Percentiles rank a stretch among this genome's conserved stretches.
Conservation (phyloP, 805 yeast genomes). For the Kurtzmaniella cleridarum region DNA sequence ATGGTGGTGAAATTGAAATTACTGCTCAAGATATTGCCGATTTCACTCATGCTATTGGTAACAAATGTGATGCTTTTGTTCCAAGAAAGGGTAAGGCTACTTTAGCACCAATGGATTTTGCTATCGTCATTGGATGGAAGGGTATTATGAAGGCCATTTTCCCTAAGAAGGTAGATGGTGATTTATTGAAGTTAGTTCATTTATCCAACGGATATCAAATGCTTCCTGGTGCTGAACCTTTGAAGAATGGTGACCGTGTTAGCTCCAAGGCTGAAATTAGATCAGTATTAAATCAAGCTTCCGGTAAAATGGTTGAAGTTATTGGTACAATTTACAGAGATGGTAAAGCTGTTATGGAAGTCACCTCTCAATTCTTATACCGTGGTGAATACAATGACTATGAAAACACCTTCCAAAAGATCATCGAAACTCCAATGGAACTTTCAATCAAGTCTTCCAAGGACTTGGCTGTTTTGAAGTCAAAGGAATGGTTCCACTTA, state of each 20-base stretch:
- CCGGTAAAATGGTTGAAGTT: slow-evolving; percentile 95
- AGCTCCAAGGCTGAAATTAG: slow-evolving; percentile 77
- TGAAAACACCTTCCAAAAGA: slow-evolving; percentile 87
- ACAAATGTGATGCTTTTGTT: slow-evolving; percentile 94
- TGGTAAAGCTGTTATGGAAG: slow-evolving; percentile 82
- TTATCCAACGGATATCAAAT: slow-evolving; percentile 90
- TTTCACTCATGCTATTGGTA: slow-evolving; percentile 95
- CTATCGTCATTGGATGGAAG: slow-evolving; percentile 97
- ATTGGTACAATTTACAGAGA: slow-evolving; percentile 81
- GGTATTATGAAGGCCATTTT: slow-evolving; percentile 97
- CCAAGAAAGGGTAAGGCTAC: slow-evolving; percentile 78
- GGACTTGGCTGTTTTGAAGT: slow-evolving; percentile 87
- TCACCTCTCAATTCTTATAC: slow-evolving; percentile 91
- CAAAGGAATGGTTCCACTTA: slow-evolving; percentile 97
- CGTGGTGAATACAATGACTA: slow-evolving; percentile 87
- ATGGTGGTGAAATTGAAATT: slow-evolving; percentile 64
- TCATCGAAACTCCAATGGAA: slow-evolving; percentile 82
- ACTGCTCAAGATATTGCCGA: slow-evolving; percentile 77
- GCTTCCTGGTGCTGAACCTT: slow-evolving; percentile 86
- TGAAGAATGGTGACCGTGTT: slow-evolving; percentile 83
- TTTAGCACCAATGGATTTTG: slow-evolving; percentile 98
- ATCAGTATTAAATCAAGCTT: slow-evolving; percentile 84
- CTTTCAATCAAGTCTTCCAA: slow-evolving; percentile 65
- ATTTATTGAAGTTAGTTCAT: slow-evolving; percentile 87
- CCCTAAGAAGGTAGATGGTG: slow-evolving; percentile 96